Base-by-base conservation (phyloP, 345 rosid genomes). In the Aquilaria sinensis region DNA sequence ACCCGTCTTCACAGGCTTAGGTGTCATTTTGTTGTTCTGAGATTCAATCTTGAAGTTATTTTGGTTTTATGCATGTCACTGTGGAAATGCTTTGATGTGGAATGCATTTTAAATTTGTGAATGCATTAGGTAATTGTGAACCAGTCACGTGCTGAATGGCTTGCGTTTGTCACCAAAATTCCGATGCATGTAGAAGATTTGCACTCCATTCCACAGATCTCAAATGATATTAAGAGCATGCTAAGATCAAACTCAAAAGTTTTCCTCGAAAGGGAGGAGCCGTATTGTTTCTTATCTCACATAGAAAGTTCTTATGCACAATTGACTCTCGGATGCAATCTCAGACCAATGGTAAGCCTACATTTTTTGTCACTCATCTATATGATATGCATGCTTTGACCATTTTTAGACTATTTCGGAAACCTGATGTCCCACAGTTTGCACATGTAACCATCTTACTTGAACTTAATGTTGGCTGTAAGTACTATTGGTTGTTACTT, bases 91-190 rank as follows among this genome's bases (percentile, higher is more conserved):
- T 37, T 37, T 37, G 43, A 37, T 9, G 5, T 37, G 43, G 8
- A 37, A 37, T 4, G 7, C 8, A 37, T 37, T 37, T 37, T 37
- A 37, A 37, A 23, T 23, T 9, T 37, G 43, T 37, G 43, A 37
- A 37, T 3, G 8, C 0, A 37, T 61, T 54, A 94, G 99, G 92
- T 83, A 54, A 94, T 94, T 57, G 88, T 86, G 66, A 94, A 94
- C 45, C 88, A 90, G 75, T 90, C 99, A 10, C 92, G 97, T 32
- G 99, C 95, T 37, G 67, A 73, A 61, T 88, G 90, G 83, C 89
- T 80, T 73, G 85, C 85, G 8, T 62, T 90, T 69, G 71, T 80
- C 56, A 68, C 83, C 48, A 85, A 79, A 73, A 77, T 90, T 69
- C 96, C 96, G 41, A 12, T 94, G 58, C 81, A 70, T 47, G 61